Conservation (phyloP, 306 rosid species). For the Carpinus fangiana region DNA sequence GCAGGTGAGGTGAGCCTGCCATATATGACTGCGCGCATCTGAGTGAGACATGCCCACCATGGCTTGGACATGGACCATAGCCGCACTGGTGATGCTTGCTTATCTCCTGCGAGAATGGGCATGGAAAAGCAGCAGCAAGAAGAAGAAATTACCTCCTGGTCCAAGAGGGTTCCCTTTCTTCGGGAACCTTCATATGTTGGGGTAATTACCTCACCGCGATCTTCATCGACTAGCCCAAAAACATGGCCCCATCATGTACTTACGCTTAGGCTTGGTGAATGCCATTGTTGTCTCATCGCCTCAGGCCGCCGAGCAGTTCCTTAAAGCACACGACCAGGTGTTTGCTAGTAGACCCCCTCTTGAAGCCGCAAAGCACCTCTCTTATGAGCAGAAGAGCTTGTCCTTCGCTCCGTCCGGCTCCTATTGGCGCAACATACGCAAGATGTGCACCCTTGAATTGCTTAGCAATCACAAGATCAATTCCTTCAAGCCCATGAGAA, state of each 20-base stretch:
- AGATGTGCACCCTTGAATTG: slow-evolving; percentile 63
- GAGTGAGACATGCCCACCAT: slow-evolving; percentile 5
- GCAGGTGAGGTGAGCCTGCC: background rate
- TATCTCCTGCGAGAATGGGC: slow-evolving; percentile 29
- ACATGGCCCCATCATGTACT: slow-evolving; percentile 62
- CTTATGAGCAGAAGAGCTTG: slow-evolving; percentile 49
- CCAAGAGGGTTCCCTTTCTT: slow-evolving; percentile 66
- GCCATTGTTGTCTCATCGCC: slow-evolving; percentile 68
- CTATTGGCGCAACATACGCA: slow-evolving; percentile 71
- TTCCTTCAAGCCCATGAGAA: slow-evolving; percentile 55
- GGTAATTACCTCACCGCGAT: slow-evolving; percentile 50
- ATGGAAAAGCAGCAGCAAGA: slow-evolving; percentile 27
- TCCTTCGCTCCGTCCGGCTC: slow-evolving; percentile 47
- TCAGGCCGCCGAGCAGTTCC: slow-evolving; percentile 66
- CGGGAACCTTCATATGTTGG: slow-evolving; percentile 58
- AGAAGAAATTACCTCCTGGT: slow-evolving; percentile 63
- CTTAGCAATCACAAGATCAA: slow-evolving; percentile 49
- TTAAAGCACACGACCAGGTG: slow-evolving; percentile 55
- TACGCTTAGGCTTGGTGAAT: slow-evolving; percentile 53
- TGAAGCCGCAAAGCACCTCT: slow-evolving; percentile 37
- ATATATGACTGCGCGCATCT: background rate
- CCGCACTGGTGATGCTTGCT: slow-evolving; percentile 34
- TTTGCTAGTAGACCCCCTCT: slow-evolving; percentile 64
- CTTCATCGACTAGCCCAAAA: slow-evolving; percentile 49
- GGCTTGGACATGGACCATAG: slow-evolving; percentile 31